These are phyloP conservation scores for Boeremia lycopersici DNA, from an alignment of 2,329 filamentous ascomycete species.

Conservation along the genomic window DNA sequence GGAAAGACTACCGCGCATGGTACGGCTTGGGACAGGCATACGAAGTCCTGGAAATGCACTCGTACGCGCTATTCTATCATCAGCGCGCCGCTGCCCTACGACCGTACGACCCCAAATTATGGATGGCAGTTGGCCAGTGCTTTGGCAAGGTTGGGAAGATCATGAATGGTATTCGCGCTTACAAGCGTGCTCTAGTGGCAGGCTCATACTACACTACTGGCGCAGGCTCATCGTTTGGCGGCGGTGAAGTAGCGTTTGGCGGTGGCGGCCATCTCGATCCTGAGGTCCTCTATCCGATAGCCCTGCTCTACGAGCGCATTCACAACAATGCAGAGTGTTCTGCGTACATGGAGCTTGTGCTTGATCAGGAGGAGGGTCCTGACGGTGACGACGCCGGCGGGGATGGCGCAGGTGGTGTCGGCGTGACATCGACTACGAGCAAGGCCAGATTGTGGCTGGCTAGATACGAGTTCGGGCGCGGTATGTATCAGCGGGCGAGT, in stretches of 20 bases:
- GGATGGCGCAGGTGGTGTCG: constrained; percentile 65
- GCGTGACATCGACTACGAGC: constrained; percentile 88
- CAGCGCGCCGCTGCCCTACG: constrained; percentile 90
- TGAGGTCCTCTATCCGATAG: constrained; percentile 88
- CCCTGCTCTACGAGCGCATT: constrained; percentile 82
- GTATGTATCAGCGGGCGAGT: constrained; percentile 77
- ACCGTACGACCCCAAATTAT: constrained; percentile 99
- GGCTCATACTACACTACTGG: constrained; percentile 82
- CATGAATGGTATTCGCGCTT: constrained; percentile 90
- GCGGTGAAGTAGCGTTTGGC: constrained; percentile 52
- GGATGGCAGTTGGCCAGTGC: constrained; percentile 93
- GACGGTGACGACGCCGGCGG: constrained; percentile 47
- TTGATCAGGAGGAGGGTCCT: constrained; percentile 85
- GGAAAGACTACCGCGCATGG: constrained; percentile 96
- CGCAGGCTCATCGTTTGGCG: constrained; percentile 55
- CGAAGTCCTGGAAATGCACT: constrained; percentile 96
- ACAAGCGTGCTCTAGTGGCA: constrained; percentile 88
- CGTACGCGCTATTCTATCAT: constrained; percentile 97
- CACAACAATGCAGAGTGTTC: constrained; percentile 80
- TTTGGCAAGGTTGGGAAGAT: constrained; percentile 86
- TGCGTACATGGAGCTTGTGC: constrained; percentile 93
- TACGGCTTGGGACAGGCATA: constrained; percentile 97
- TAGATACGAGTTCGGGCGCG: constrained; percentile 74
- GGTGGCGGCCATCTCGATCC: constrained; percentile 75
- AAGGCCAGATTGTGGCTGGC: constrained; percentile 95